phyloP scores from a whole-genome alignment of 306 rosid species.

The Quercus agrifolia region DNA sequence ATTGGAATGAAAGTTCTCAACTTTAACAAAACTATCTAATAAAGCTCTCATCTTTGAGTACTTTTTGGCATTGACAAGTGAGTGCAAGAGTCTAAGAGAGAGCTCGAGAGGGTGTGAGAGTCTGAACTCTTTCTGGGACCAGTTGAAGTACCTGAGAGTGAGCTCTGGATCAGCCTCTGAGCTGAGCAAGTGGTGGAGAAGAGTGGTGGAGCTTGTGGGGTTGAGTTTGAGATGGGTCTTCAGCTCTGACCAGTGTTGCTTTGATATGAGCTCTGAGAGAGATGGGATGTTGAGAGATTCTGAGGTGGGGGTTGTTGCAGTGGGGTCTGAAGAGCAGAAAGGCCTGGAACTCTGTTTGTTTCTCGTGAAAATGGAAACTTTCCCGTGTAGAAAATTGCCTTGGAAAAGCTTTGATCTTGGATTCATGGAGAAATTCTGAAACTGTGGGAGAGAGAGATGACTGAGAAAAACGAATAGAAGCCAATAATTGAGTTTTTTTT shows the following conservation, averaged over 20 bases:
- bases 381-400: background rate
- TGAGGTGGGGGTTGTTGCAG: conserved; percentile 19
- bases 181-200: conserved; percentile 49
- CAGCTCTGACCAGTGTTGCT: conserved; percentile 72
- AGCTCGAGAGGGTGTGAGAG: conserved; percentile 44
- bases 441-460: background rate
- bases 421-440: background rate
- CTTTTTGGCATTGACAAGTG: conserved; percentile 41
- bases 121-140: conserved; percentile 58
- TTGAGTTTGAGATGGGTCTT: conserved; percentile 41
- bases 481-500: too few relatives aligned
- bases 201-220: conserved; percentile 25
- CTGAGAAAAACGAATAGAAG: too few relatives aligned
- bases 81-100: conserved; percentile 47
- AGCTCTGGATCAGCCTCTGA: conserved; percentile 52
- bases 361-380: background rate
- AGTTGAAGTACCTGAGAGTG: conserved; percentile 58
- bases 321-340: conserved; percentile 6
- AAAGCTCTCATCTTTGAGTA: conserved; percentile 58
- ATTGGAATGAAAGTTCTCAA: conserved; percentile 35
- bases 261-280: conserved; percentile 55
- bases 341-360: background rate
- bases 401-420: background rate
- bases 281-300: conserved; percentile 18
- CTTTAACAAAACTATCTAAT: conserved; percentile 51